Evolutionary conservation across 2,329 filamentous ascomycete genomes (phyloP), one percentile per base, ranked within the genome.

Genomic region (Monosporascus cannonballus): DNA sequence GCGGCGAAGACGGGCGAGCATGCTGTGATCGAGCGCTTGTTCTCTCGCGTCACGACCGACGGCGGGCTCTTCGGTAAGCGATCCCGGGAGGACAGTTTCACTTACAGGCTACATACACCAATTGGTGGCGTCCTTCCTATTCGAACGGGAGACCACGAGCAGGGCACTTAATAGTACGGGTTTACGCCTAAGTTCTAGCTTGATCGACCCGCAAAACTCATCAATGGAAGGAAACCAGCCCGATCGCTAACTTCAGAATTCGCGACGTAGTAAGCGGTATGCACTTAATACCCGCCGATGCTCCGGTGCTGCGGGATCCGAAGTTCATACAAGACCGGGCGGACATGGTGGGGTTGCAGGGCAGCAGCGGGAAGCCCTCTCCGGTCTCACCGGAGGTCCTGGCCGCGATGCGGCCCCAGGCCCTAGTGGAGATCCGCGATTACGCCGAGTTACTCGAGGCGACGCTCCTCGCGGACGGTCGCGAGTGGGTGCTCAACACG

Each of bases 381-480:
- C 60, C 60, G 27, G 54, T 68, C n/a, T 58, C 60, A 9, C 36
- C 51, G 1, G 66, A 68, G 48, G 52, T 56, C 3, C 55, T 70
- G 49, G 38, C 53, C 51, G 61, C 44, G 49, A 55, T 37, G 37
- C 68, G 80, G 20, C 77, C 79, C 0, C 83, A 85, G 59, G 80
- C 80, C 4, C 60, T 87, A 34, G 72, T 73, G 45, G 76, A 82
- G 56, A 65, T 89, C 36, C 70, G 75, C 22, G 70, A 74, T 45
- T 74, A 71, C 3, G 80, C 88, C 58, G 73, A 74, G 38, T 64
- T 85, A 44, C 65, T 89, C 2, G 87, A 91, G 70, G 74, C 69
- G 2, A 80, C 77, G 0, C 65, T 89, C 51, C 72, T 91, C 5
- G 78, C 74, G 1, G 86, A 90, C 68, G 84, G 81, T n/a, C 74